Conservation (phyloP, 169 alveolate genomes). For the Plasmodium adleri region DNA sequence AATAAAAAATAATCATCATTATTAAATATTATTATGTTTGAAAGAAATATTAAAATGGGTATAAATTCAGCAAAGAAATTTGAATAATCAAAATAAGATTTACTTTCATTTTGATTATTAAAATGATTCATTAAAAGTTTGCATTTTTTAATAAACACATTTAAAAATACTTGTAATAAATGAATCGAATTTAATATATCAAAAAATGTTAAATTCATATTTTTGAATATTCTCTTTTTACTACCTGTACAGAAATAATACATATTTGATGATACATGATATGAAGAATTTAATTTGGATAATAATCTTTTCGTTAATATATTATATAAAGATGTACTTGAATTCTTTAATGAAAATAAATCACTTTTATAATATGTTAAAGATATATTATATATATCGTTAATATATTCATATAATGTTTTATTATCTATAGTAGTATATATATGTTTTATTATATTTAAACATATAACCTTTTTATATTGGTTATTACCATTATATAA, state of each 20-base stretch:
- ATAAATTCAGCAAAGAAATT: slow-evolving; percentile 72
- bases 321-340: slow-evolving; percentile 73
- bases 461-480: slow-evolving; percentile 70
- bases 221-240: slow-evolving; percentile 63
- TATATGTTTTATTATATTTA: slow-evolving; percentile 71
- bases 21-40: slow-evolving; percentile 70
- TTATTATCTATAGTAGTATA: slow-evolving; percentile 72
- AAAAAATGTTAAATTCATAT: slow-evolving; percentile 69
- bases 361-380: slow-evolving; percentile 62
- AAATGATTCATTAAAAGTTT: slow-evolving; percentile 15
- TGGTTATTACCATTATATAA: slow-evolving; percentile 69
- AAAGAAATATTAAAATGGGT: slow-evolving; percentile 64
- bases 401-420: slow-evolving; percentile 72
- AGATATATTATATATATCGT: slow-evolving; percentile 66
- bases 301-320: slow-evolving; percentile 69
- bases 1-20: slow-evolving; percentile 72
- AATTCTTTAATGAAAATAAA: slow-evolving; percentile 71
- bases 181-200: slow-evolving; percentile 58
- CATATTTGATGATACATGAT: slow-evolving; percentile 74
- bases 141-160: slow-evolving; percentile 47
- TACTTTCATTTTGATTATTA: slow-evolving; percentile 12
- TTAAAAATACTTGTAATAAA: slow-evolving; percentile 68
- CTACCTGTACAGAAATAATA: slow-evolving; percentile 78
- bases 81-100: slow-evolving; percentile 64
- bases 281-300: slow-evolving; percentile 65